A percentile compares a stretch with the other conserved stretches of the same genome.
These are phyloP conservation scores for Daldinia sp. DNA, from an alignment of 2,329 filamentous ascomycete species.

Conservation along the genomic window DNA sequence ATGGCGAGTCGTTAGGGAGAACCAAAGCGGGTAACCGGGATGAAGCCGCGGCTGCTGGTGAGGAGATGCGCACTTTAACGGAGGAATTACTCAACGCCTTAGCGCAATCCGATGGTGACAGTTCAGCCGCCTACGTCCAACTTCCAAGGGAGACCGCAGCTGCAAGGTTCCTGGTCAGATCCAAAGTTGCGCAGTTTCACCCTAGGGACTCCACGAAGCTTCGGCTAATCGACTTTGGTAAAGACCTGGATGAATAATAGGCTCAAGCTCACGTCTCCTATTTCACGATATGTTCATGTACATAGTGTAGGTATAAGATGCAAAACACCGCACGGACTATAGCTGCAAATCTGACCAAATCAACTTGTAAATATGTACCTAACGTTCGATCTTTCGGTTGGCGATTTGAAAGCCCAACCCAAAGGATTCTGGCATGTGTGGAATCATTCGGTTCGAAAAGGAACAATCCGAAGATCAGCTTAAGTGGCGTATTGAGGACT, in stretches of 20 bases:
- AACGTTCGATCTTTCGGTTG: not conserved
- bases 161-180: slow-evolving; percentile 72
- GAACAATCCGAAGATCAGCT: not conserved
- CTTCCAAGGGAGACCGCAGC: slow-evolving; percentile 72
- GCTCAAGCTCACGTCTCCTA: slow-evolving; percentile 5
- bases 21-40: slow-evolving; percentile 53
- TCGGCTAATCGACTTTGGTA: slow-evolving; percentile 72
- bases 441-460: not conserved
- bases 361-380: not conserved
- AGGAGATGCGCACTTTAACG: slow-evolving; percentile 70
- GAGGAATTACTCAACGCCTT: slow-evolving; percentile 72
- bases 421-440: not conserved
- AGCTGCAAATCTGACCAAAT: not conserved
- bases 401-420: not conserved
- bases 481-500: not conserved
- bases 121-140: slow-evolving; percentile 68
- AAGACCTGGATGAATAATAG: slow-evolving; percentile 67
- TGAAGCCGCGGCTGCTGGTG: slow-evolving; percentile 63
- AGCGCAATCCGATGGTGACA: slow-evolving; percentile 66
- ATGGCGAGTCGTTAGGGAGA: slow-evolving; percentile 44
- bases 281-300: not conserved
- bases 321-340: slow-evolving; percentile 14
- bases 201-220: slow-evolving; percentile 71
- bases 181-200: slow-evolving; percentile 75
- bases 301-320: slow-evolving; percentile 5